Conservation (phyloP, 495 filamentous ascomycete species). For the Cairneyella variabilis region DNA sequence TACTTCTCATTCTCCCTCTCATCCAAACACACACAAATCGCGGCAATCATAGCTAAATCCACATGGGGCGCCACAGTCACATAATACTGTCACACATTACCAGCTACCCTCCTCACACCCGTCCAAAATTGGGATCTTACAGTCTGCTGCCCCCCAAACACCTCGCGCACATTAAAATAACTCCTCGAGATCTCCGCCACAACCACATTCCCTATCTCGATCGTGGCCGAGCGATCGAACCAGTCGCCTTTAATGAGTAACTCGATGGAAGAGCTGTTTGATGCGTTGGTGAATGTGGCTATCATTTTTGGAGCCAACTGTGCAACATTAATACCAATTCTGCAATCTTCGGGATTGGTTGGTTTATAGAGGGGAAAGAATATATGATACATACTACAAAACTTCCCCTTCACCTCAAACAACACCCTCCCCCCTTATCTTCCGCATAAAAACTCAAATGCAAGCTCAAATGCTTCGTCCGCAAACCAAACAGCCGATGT, state of each 20-base stretch:
- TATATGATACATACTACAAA: constrained; percentile 16
- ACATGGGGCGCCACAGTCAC: constrained; percentile 56
- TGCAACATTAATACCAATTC: neutral
- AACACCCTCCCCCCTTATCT: constrained; percentile 39
- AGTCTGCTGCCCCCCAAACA: constrained; percentile 54
- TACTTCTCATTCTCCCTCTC: constrained; percentile 53
- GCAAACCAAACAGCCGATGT: constrained; percentile 12
- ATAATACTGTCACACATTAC: constrained; percentile 38
- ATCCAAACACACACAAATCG: constrained; percentile 58
- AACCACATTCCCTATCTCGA: constrained; percentile 40
- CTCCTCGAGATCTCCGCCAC: constrained; percentile 55
- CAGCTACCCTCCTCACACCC: neutral
- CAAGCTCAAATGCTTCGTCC: constrained; percentile 8
- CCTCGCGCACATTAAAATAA: constrained; percentile 46
- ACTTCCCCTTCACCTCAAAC: constrained; percentile 49
- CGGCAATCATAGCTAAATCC: constrained; percentile 55
- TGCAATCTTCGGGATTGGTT: neutral
- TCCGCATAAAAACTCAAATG: constrained; percentile 28
- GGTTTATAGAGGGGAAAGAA: no score
- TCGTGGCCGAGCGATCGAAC: constrained; percentile 44
- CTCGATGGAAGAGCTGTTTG: constrained; percentile 30
- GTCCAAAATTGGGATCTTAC: neutral
- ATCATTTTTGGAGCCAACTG: constrained; percentile 45
- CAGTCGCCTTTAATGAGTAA: constrained; percentile 47
- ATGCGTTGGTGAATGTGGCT: constrained; percentile 41